Percentiles rank a stretch among this genome's conserved stretches.
phyloP scores from a whole-genome alignment of 164 flowering plant species.

The Sextonia rubra region DNA sequence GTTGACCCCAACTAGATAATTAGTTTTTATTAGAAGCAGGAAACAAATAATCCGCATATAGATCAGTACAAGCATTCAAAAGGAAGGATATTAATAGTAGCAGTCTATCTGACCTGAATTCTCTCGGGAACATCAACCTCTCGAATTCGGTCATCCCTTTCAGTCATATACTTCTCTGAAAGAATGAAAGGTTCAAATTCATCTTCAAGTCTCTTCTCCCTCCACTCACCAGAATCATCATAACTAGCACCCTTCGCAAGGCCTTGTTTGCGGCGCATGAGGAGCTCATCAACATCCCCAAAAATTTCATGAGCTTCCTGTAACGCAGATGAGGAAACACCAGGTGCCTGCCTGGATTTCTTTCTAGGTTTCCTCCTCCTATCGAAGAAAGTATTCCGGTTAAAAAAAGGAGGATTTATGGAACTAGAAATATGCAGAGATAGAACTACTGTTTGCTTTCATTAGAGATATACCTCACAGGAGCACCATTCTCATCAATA shows the following conservation, averaged over 20 bases:
- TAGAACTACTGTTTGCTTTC: background rate
- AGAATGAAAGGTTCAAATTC: slow-evolving; percentile 83
- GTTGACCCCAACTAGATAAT: background rate
- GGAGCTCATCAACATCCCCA: slow-evolving; percentile 86
- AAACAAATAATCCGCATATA: background rate
- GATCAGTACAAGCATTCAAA: background rate
- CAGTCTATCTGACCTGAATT: slow-evolving; percentile 60
- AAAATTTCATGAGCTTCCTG: slow-evolving; percentile 91
- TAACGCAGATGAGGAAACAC: slow-evolving; percentile 68
- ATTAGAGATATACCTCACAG: slow-evolving; percentile 44
- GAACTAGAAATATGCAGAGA: background rate
- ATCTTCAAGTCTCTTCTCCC: slow-evolving; percentile 53
- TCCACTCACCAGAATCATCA: slow-evolving; percentile 12
- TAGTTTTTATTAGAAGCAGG: background rate
- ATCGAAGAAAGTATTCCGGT: background rate
- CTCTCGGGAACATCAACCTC: slow-evolving; percentile 84
- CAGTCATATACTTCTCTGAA: slow-evolving; percentile 84
- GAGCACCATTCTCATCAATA: slow-evolving; percentile 69
- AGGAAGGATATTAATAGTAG: background rate
- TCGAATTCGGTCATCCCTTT: slow-evolving; percentile 67
- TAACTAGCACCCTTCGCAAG: slow-evolving; percentile 45
- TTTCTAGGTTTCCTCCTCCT: slow-evolving; percentile 55
- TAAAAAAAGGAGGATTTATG: background rate
- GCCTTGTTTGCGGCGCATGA: slow-evolving; percentile 53
- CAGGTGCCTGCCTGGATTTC: slow-evolving; percentile 55